Evolutionary conservation across 1,284 basidiomycete species (phyloP), one percentile per base, ranked within the genome.

Genomic region (Apiotrichum sp.): DNA sequence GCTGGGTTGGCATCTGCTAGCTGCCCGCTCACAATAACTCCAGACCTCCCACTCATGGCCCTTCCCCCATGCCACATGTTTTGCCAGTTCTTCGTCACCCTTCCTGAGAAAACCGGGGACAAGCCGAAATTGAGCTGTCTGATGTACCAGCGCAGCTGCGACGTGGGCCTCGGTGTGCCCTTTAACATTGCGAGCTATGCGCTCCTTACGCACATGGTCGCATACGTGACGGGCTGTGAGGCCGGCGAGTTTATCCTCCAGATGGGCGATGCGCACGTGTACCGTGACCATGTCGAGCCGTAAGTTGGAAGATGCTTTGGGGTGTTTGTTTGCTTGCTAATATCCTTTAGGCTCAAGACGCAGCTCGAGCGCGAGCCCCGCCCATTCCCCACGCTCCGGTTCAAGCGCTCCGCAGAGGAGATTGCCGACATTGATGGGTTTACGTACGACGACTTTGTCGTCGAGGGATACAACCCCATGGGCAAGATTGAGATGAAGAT

Each of bases 171-270:
- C 40, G 95, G 95, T 3, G 89, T 97, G 51, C 95, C 95, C 0
- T 98, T 98, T 83, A 98, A 98, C 78, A 98, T 98, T 76, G 95
- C 95, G 8, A 95, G 90, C 1, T 98, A 98, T 73, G 89, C 96
- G 1, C 82, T 98, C 16, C 83, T 98, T 53, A 96, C 93, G 0
- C 92, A 97, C 77, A 95, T 98, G 89, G 85, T 98, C 62, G 95
- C 95, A 11, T 84, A 85, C 34, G 85, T 97, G 53, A 98, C 95
- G 3, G 81, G 82, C 50, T 93, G 89, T 11, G 85, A 88, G 45
- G 83, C 95, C 0, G 84, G 88, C 70, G 90, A 96, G 72, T 84
- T 98, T 50, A 82, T 93, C 66, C 88, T 93, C 65, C 88, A 93
- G 75, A 86, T 98, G 67, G 95, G 95, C 6, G 95, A 98, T 67